A percentile compares a stretch with the other conserved stretches of the same genome.
Evolutionary conservation across 1,139 yeast species (phyloP).

Genomic region (Pneumocystis carinii): DNA sequence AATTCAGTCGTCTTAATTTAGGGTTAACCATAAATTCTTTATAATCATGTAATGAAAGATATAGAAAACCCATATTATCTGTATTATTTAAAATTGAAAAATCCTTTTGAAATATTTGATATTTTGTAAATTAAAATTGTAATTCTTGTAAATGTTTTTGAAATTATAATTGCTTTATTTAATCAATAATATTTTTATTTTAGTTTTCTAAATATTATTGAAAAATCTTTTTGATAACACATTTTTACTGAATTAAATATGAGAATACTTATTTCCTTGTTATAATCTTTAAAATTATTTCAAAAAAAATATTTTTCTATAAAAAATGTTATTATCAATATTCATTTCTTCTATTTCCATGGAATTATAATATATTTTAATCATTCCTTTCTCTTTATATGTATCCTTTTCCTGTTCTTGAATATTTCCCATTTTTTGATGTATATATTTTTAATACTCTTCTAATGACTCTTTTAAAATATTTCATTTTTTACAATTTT

Average conservation of each 20-base stretch:
- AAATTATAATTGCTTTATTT: no score
- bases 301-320: no score
- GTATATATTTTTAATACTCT: not conserved
- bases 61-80: not conserved
- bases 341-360: not conserved
- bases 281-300: no score
- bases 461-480: not conserved
- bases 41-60: not conserved
- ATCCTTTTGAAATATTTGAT: no score
- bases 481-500: not conserved
- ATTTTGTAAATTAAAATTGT: no score
- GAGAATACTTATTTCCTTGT: not conserved
- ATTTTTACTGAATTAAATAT: no score
- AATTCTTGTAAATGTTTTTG: no score
- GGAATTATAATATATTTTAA: not conserved
- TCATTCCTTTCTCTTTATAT: not conserved
- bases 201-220: no score
- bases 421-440: not conserved
- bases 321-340: no score
- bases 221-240: no score
- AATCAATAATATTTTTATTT: no score
- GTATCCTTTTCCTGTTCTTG: not conserved
- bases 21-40: not conserved
- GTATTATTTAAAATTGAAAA: no score
- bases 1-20: not conserved